Percentiles rank a stretch among this genome's conserved stretches.
These are phyloP conservation scores for Backusella luteola DNA, from an alignment of 192 early-diverging fungal species.

Conservation along the genomic window DNA sequence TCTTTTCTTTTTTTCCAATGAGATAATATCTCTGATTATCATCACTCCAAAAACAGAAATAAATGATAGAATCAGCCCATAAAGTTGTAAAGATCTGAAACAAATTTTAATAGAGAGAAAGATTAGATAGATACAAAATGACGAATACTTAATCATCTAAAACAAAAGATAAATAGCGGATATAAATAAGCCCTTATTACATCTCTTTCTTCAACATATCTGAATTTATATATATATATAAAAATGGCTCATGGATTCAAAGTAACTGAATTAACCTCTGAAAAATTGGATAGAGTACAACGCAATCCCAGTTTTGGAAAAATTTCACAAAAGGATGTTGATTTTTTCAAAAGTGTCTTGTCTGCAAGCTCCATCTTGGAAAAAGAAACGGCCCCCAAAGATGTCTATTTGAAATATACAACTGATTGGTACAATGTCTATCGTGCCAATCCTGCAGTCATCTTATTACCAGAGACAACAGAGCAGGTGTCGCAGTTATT, in stretches of 20 bases:
- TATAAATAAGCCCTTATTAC: not conserved
- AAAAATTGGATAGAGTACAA: conserved; percentile 40
- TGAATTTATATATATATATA: not conserved
- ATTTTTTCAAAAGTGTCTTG: conserved; percentile 53
- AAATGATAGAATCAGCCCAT: not conserved
- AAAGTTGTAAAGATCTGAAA: not conserved
- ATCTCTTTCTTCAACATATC: not conserved
- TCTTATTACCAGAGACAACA: conserved; percentile 78
- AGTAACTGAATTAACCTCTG: conserved; percentile 32
- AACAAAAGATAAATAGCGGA: not conserved
- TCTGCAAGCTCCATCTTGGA: conserved; percentile 34
- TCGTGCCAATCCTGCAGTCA: conserved; percentile 61
- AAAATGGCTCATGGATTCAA: conserved; percentile 18
- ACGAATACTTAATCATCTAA: not conserved
- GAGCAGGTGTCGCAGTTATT: conserved; percentile 81
- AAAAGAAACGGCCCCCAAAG: conserved; percentile 38
- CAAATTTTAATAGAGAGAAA: not conserved
- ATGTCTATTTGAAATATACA: conserved; percentile 60
- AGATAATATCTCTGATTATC: not conserved
- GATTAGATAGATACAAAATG: not conserved
- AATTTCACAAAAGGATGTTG: conserved; percentile 48
- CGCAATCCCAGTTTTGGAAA: conserved; percentile 38
- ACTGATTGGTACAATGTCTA: conserved; percentile 94
- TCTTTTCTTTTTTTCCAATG: not conserved
- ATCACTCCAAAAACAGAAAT: not conserved